Evolutionary conservation across 371 early-diverging fungal species (phyloP).

Genomic region (Encephalitozoon romaleae): DNA sequence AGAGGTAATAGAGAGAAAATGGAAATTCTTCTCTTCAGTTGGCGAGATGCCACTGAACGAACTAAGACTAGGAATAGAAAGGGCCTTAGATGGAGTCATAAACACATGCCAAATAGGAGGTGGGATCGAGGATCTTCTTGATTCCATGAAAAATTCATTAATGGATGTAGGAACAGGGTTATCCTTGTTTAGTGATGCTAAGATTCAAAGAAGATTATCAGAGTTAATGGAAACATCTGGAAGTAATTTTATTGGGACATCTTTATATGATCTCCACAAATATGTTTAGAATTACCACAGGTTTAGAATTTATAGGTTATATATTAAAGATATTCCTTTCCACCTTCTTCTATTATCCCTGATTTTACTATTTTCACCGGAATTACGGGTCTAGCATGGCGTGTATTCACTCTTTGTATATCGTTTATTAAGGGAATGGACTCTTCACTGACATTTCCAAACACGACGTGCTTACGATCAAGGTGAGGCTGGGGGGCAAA

Average conservation of each 20-base stretch:
- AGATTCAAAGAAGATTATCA: conserved; percentile 18
- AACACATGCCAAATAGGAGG: conserved; percentile 1
- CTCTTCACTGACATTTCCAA: conserved; percentile 78
- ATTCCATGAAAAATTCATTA: neutral
- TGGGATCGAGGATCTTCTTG: neutral
- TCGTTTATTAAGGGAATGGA: conserved; percentile 74
- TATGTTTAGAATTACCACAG: neutral
- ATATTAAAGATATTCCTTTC: neutral
- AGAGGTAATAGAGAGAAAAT: conserved; percentile 25
- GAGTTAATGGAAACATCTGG: conserved; percentile 8
- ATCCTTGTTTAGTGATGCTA: neutral
- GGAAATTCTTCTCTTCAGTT: neutral
- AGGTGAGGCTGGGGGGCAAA: conserved; percentile 77
- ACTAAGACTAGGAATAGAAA: neutral
- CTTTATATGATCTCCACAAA: neutral
- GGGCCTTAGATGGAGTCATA: neutral
- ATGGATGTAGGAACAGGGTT: neutral
- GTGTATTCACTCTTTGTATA: conserved; percentile 65
- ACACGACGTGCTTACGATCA: conserved; percentile 86
- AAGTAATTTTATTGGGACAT: neutral
- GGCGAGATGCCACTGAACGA: neutral
- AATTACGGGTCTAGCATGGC: conserved; percentile 63
- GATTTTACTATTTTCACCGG: neutral
- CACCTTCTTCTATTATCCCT: neutral
- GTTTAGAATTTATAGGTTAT: neutral